A percentile compares a stretch with the other conserved stretches of the same genome.
phyloP scores from a whole-genome alignment of 2,329 filamentous ascomycete genomes.

The Colletotrichum sp. region DNA sequence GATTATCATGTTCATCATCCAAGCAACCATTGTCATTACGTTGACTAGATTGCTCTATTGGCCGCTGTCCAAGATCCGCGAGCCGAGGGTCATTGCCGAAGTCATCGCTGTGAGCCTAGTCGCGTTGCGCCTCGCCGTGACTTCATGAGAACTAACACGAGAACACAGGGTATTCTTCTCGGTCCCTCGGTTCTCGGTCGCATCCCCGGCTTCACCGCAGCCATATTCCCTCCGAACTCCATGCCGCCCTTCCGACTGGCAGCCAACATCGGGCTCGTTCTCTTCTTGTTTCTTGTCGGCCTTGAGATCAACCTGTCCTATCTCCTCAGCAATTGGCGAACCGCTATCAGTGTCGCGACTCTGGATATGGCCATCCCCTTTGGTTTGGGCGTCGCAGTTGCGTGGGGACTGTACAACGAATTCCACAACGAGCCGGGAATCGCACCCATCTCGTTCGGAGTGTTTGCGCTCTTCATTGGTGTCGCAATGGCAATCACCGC shows the following conservation, averaged over 20 bases:
- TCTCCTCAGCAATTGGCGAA: conserved; percentile 79
- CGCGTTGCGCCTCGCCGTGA: not conserved
- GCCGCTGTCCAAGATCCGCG: conserved; percentile 77
- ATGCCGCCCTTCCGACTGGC: conserved; percentile 79
- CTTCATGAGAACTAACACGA: conserved; percentile 25
- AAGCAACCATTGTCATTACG: conserved; percentile 56
- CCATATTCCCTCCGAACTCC: conserved; percentile 79
- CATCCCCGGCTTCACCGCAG: conserved; percentile 76
- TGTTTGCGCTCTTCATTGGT: conserved; percentile 79
- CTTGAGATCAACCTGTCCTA: conserved; percentile 85
- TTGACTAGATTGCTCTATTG: conserved; percentile 67
- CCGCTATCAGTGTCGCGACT: conserved; percentile 78
- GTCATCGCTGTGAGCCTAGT: conserved; percentile 66
- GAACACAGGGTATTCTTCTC: conserved; percentile 79
- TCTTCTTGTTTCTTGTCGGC: conserved; percentile 88
- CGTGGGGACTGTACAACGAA: conserved; percentile 79
- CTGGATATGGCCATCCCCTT: conserved; percentile 86
- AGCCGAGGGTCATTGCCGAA: conserved; percentile 84
- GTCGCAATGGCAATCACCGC: conserved; percentile 90
- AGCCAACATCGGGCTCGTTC: conserved; percentile 81
- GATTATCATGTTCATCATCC: conserved; percentile 78
- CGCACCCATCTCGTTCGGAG: conserved; percentile 53
- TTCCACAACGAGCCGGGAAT: conserved; percentile 58
- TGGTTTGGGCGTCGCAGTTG: conserved; percentile 79
- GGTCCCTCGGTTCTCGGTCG: conserved; percentile 89